Base-by-base conservation (phyloP, 345 rosid genomes). In the Linum tenue region DNA sequence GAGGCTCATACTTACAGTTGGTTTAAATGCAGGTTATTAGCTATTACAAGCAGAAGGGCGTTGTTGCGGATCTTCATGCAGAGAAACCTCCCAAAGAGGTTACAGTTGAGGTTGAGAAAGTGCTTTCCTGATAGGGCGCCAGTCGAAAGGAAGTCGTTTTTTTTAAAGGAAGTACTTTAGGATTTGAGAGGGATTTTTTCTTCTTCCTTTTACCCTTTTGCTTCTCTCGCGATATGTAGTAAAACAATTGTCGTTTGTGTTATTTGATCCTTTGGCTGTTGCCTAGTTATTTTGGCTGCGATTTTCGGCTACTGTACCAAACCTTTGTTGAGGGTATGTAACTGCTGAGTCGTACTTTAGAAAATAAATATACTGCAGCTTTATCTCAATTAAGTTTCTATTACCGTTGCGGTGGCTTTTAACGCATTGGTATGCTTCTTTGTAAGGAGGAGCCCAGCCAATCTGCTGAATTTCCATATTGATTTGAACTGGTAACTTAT, bases 71-170 rank as follows among this genome's bases (percentile, higher is more conserved):
- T 59, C 85, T 92, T 70, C 92, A 72, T 22, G 98, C 97, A 0
- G 96, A 85, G 81, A 92, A 92, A 76, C 72, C 90, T 17, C 95
- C 90, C 0, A 74, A 82, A 72, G 90, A 84, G 62, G 97, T 95
- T 62, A 83, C 90, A 0, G 51, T 70, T 7, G 96, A 77, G 82
- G 88, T 95, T 75, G 83, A 80, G 83, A 91, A 85, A 64, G 91
- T 35, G 56, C 86, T 95, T 59, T 83, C 90, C 50, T 72, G 63
- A 3, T 65, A 64, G 60, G 31, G 31, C 1, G 31, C 31, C 31
- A 22, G 31, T 22, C 31, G 31, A 22, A 22, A 22, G 31, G 31
- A 22, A 22, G 31, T 22, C 31, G 31, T 22, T 22, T 22, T 22
- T 22, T 22, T 22, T 22, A 22, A 22, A 22, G 31, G 31, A 22